Base-by-base conservation (phyloP, 2,329 filamentous ascomycete genomes). In the Cryphonectria naterciae region DNA sequence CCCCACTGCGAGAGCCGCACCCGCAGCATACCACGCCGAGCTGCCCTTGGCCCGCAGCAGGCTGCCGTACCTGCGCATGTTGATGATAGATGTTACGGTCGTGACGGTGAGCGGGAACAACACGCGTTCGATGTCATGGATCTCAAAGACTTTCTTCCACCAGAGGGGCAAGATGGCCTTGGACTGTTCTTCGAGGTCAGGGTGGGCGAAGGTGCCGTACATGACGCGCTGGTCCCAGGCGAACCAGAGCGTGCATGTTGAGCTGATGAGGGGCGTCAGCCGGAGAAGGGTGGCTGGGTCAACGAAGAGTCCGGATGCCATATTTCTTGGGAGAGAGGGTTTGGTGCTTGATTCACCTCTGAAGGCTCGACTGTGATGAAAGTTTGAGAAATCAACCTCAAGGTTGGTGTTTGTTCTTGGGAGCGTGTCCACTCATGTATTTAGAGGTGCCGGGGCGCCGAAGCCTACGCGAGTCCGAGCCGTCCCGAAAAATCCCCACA, bases 21-120 rank as follows among this genome's bases (percentile, higher is more conserved):
- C 79, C 1, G 75, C 76, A 1, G 71, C 76, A 60, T 80, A 81
- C 77, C 75, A 80, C 32, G 71, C 71, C 68, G 75, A 76, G 6
- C 74, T 76, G 28, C 63, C 73, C 46, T 37, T 35, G 2, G 28
- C 46, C 17, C 7, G 41, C 8, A 65, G 64, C 28, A 65, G 28
- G 58, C 68, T 69, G 2, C 72, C 67, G n/a, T 67, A 63, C 58
- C 52, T 68, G 60, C 73, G 70, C 67, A 73, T 75, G 72, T 80
- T 80, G 65, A 73, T 72, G 65, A 77, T 62, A 17, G 77, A 79
- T 35, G 74, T 70, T 8, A 74, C 77, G 46, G 75, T 71, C 25
- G 78, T 77, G 22, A 77, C 25, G 11, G 75, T 73, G 74, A 77
- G 79, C 25, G 77, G 73, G 4, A 73, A 64, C 65, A 77, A 68